These are phyloP conservation scores for Evernia prunastri DNA, from an alignment of 495 filamentous ascomycete species.

Conservation along the genomic window DNA sequence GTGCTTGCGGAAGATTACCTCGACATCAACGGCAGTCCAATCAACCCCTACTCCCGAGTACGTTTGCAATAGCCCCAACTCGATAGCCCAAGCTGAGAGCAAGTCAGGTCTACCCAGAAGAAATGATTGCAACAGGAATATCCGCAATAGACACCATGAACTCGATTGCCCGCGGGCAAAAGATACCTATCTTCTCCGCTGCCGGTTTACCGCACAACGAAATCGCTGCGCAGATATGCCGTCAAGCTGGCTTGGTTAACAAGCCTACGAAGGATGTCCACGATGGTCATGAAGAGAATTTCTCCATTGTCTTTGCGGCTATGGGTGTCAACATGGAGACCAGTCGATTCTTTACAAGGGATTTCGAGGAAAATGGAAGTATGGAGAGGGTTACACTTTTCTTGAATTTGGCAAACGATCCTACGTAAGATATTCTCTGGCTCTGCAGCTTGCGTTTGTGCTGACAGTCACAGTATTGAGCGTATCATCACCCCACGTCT, in stretches of 20 bases:
- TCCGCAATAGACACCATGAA: conserved; percentile 99
- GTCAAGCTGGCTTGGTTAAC: conserved; percentile 88
- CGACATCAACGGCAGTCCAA: conserved; percentile 98
- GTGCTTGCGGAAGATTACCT: conserved; percentile 96
- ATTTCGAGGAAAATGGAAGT: conserved; percentile 99
- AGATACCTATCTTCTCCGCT: conserved; percentile 99
- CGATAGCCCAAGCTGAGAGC: conserved; percentile 21
- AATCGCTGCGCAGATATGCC: conserved; percentile 95
- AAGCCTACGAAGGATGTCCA: conserved; percentile 90
- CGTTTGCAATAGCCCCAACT: conserved; percentile 23
- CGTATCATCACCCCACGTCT: conserved; percentile 99
- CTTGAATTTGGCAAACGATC: conserved; percentile 98
- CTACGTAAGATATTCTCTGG: conserved; percentile 64
- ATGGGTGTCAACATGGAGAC: conserved; percentile 99
- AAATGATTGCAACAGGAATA: conserved; percentile 99
- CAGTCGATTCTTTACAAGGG: conserved; percentile 93
- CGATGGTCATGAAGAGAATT: conserved; percentile 97
- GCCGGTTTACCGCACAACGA: conserved; percentile 98
- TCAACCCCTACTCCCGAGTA: conserved; percentile 97
- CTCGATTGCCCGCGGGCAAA: conserved; percentile 98
- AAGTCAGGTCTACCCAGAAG: conserved; percentile 86
- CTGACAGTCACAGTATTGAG: conserved; percentile 64
- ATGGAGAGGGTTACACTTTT: conserved; percentile 96
- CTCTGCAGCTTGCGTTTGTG: conserved; percentile 15
- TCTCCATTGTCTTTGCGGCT: conserved; percentile 97